These are phyloP conservation scores for Chlorella vulgaris DNA, from an alignment of 139 green algal genomes.

Conservation along the genomic window DNA sequence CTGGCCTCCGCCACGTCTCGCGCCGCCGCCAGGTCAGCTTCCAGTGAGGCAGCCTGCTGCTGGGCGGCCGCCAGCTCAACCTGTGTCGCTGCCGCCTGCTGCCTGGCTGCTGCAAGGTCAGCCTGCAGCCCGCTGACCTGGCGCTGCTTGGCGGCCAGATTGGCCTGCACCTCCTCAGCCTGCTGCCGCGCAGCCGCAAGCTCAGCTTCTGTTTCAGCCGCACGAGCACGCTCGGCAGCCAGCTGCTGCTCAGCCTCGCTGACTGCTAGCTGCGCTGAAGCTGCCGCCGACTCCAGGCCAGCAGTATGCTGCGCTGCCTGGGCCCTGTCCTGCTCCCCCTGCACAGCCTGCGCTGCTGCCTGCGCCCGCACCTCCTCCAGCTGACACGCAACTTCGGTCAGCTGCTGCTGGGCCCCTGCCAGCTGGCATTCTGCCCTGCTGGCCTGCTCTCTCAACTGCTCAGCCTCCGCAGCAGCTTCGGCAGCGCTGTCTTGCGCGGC, in stretches of 20 bases:
- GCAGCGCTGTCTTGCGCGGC: background rate
- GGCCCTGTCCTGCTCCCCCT: background rate
- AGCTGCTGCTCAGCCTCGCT: background rate
- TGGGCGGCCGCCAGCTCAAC: background rate
- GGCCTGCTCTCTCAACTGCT: background rate
- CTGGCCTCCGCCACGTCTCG: background rate
- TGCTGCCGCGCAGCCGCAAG: background rate
- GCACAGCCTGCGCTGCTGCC: background rate
- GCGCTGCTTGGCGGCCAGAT: conserved; percentile 6
- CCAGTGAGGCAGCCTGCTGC: background rate
- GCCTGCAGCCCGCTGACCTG: background rate
- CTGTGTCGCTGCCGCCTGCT: background rate
- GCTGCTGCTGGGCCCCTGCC: background rate
- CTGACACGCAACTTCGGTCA: no score
- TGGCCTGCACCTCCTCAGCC: background rate
- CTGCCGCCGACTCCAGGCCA: background rate
- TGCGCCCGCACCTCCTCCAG: background rate
- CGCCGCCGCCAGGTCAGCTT: background rate
- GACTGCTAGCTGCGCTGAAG: background rate
- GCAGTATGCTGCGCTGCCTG: background rate
- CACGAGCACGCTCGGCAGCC: background rate
- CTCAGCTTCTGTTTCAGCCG: background rate
- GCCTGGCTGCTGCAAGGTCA: conserved; percentile 1
- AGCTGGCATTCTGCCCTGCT: background rate
- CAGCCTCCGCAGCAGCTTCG: background rate